Base-by-base conservation (phyloP, 1,139 yeast genomes). In the Chernovozyma aurita region DNA sequence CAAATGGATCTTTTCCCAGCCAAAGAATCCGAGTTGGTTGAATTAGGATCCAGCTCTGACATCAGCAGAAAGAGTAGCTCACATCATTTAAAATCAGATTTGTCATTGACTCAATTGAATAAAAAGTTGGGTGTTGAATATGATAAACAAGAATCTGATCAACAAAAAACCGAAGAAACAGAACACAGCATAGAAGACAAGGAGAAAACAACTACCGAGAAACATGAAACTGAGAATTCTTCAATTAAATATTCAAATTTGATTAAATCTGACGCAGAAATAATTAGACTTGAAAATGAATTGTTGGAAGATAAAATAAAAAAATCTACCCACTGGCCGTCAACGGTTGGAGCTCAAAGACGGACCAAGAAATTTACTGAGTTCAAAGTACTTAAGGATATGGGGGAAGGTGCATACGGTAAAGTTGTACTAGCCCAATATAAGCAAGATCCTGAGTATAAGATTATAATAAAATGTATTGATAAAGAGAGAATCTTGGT, bases 391-490 rank as follows among this genome's bases (percentile, higher is more conserved):
- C 39, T 86, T 31, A 83, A 85, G 53, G 78, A 81, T 43, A 77
- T 92, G 80, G 98, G 98, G 1, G 95, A 85, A 56, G 98, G 98
- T 30, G 97, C 97, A 0, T 92, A 90, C 52, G 97, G 97, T 13
- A 85, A 86, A 52, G 98, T 92, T 17, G 80, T 84, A 16, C 67
- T 88, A 25, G 95, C 88, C 8, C 76, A 75, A 52, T 85, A 84
- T 50, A 76, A 73, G 32, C 68, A 71, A 18, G 88, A 80, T 44
- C 73, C 76, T 0, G 60, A 61, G 9, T 82, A 85, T 52, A 76
- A 72, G 42, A 80, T 88, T 27, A 88, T 90, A 12, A 75, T 92
- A 44, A 92, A 92, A 57, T 80, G 95, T 48, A 92, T 92, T 33
- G 85, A 86, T 52, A 92, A 92, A 53, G 95, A 88, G 47, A 76